phyloP scores from a whole-genome alignment of 2,329 filamentous ascomycete genomes.

The Colletotrichum simmondsii region DNA sequence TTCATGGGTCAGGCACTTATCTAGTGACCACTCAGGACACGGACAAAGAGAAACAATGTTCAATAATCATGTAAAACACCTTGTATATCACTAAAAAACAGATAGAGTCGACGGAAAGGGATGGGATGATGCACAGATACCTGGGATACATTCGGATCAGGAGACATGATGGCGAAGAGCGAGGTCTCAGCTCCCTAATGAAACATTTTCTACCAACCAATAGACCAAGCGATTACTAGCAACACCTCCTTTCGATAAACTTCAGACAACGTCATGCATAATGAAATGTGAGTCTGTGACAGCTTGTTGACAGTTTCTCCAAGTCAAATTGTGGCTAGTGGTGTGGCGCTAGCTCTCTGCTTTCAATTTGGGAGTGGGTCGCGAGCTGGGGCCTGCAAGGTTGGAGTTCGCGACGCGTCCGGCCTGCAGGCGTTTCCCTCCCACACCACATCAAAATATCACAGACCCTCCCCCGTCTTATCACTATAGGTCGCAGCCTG shows the following conservation, averaged over 20 bases:
- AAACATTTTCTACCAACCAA: neutral
- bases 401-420: slow-evolving; percentile 32
- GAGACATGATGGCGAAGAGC: neutral
- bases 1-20: slow-evolving; percentile 83
- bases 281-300: neutral
- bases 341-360: slow-evolving; percentile 29
- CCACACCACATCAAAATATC: slow-evolving; percentile 33
- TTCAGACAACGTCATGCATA: neutral
- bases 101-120: neutral
- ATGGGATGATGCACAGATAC: slow-evolving; percentile 8
- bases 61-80: slow-evolving; percentile 20
- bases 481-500: slow-evolving; percentile 6
- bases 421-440: slow-evolving; percentile 19
- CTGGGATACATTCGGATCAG: slow-evolving; percentile 4
- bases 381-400: slow-evolving; percentile 12
- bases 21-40: slow-evolving; percentile 47
- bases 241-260: neutral
- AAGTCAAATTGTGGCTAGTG: slow-evolving; percentile 20
- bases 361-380: slow-evolving; percentile 7
- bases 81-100: neutral
- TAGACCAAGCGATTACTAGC: neutral
- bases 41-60: neutral
- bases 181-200: slow-evolving; percentile 1
- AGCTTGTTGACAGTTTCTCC: neutral
- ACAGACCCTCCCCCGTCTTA: slow-evolving; percentile 8